Conservation (phyloP, 1,139 yeast genomes). For the Candida pseudoviswanathii region DNA sequence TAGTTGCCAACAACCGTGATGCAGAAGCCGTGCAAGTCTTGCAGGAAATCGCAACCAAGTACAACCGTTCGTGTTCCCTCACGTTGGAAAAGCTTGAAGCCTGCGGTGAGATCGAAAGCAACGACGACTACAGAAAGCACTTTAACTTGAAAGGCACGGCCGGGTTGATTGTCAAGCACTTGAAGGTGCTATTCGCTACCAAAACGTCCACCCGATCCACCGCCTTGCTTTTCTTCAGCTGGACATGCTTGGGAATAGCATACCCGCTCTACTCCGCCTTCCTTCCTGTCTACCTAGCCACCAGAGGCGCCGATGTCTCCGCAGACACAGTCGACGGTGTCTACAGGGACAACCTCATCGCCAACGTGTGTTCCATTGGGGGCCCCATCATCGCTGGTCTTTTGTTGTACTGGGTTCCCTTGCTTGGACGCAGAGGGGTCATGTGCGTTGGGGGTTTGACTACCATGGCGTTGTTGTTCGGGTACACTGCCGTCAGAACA, state of each 20-base stretch:
- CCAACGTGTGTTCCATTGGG: slow-evolving; percentile 28
- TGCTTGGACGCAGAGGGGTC: slow-evolving; percentile 36
- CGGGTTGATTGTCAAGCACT: slow-evolving; percentile 23
- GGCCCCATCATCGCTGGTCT: slow-evolving; percentile 38
- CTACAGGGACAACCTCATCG: slow-evolving; percentile 33
- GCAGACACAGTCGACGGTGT: slow-evolving; percentile 27
- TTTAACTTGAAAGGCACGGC: slow-evolving; percentile 22
- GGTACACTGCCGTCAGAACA: slow-evolving; percentile 33
- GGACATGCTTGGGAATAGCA: slow-evolving; percentile 40
- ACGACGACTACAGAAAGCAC: slow-evolving; percentile 25
- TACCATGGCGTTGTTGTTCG: slow-evolving; percentile 37
- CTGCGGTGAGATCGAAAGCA: slow-evolving; percentile 43
- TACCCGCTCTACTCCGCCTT: slow-evolving; percentile 42
- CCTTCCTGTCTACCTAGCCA: slow-evolving; percentile 38
- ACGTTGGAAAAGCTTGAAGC: slow-evolving; percentile 46
- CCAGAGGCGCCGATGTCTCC: slow-evolving; percentile 42
- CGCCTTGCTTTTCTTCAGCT: slow-evolving; percentile 30
- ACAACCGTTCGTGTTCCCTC: slow-evolving; percentile 42
- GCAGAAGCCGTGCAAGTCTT: slow-evolving; percentile 47
- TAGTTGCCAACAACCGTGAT: slow-evolving; percentile 54
- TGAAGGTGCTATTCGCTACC: slow-evolving; percentile 30
- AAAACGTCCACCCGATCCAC: slow-evolving; percentile 29
- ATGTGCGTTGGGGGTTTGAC: slow-evolving; percentile 35
- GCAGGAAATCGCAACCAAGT: slow-evolving; percentile 40
- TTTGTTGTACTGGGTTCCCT: slow-evolving; percentile 27